Conservation (phyloP, 2,329 filamentous ascomycete species). For the Claviceps capensis region DNA sequence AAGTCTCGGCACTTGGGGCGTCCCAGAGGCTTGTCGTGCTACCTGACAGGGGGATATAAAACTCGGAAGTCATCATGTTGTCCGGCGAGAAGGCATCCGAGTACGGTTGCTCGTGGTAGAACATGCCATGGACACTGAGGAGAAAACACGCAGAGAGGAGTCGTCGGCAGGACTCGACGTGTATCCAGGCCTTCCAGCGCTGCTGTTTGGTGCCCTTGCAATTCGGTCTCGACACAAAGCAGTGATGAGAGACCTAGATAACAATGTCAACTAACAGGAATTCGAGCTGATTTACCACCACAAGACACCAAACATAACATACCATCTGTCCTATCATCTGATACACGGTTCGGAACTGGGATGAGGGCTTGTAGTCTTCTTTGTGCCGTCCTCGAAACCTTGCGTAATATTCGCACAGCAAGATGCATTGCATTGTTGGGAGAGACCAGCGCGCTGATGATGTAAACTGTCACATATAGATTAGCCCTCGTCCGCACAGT, state of each 20-base stretch:
- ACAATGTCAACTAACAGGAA: constrained; percentile 1
- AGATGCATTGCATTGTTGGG: constrained; percentile 37
- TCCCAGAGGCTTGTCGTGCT: constrained; percentile 35
- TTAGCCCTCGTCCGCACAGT: constrained; percentile 4
- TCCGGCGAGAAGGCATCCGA: constrained; percentile 22
- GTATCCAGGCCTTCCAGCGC: constrained; percentile 39
- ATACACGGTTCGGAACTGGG: constrained; percentile 36
- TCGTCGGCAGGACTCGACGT: constrained; percentile 36
- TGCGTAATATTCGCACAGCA: constrained; percentile 41
- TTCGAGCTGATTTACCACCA: neutral
- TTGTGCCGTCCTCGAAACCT: constrained; percentile 39
- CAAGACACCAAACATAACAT: constrained; percentile 25
- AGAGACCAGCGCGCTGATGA: constrained; percentile 25
- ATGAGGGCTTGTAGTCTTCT: constrained; percentile 32
- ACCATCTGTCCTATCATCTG: constrained; percentile 43
- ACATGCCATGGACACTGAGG: constrained; percentile 40
- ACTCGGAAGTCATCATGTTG: constrained; percentile 18
- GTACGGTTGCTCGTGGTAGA: constrained; percentile 37
- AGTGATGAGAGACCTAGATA: constrained; percentile 2
- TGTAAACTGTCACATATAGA: constrained; percentile 22
- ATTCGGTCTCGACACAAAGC: neutral
- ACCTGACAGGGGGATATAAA: constrained; percentile 33
- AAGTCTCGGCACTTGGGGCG: constrained; percentile 29
- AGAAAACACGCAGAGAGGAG: constrained; percentile 43
- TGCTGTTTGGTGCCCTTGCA: constrained; percentile 11